Evolutionary conservation across 306 rosid species (phyloP), one percentile per base, ranked within the genome.

Genomic region (Spatholobus suberectus): DNA sequence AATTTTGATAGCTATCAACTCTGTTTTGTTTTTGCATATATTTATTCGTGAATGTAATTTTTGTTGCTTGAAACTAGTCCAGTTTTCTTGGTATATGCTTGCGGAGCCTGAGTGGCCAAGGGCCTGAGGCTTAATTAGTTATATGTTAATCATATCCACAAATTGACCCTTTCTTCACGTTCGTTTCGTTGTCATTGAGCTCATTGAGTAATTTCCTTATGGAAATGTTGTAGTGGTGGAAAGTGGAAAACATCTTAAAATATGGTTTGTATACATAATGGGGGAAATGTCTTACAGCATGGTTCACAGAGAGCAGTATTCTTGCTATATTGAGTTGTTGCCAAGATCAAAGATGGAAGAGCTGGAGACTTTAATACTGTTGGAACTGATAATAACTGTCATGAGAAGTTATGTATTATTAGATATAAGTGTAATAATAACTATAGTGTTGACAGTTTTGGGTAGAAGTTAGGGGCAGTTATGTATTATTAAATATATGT

Each of bases 161-260:
- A 57, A 37, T 76, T 43, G 68, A 27, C 52, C 32, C 21, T 77
- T 57, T 69, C 58, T 32, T 41, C n/a, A 0, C 57, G 2, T 55
- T 44, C 34, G 3, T 51, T 51, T 51, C 58, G 6, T 51, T 6
- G 58, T 27, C 5, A 1, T 69, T 61, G 51, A 80, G 34, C 35
- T 23, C 14, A n/a, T 66, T 69, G 67, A 52, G 66, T 72, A 73
- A 55, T 81, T 70, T 77, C 23, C 18, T 55, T 55, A 23, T 72
- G 75, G 78, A 78, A 75, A 24, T 57, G 54, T 44, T 71, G 46
- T 77, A 38, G 27, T 29, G 41, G 26, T 40, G 66, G 65, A 38
- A 63, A 82, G 20, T 14, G 57, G 11, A 58, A 41, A 67, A 44
- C 27, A 61, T 34, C 35, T 47, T 27, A 35, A 23, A n/a, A 40